Base-by-base conservation (phyloP, 2,329 filamentous ascomycete genomes). In the Talaromyces sp. region DNA sequence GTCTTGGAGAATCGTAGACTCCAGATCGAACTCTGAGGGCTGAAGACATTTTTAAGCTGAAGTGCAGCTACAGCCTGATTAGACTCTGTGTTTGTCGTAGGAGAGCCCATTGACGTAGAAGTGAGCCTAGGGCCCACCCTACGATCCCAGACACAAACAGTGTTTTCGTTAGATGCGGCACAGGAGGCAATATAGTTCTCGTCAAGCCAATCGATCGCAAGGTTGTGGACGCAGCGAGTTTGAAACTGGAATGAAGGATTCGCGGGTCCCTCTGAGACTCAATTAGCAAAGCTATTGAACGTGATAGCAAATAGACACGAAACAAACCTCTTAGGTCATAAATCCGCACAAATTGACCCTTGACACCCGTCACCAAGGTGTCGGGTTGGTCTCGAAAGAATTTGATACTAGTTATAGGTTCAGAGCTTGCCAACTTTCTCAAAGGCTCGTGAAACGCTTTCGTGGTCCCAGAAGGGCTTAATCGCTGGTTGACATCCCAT, bases 171-270 rank as follows among this genome's bases (percentile, higher is more conserved):
- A 0, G 77, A 73, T 2, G 82, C 77, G 42, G 67, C 66, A 42
- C 82, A 83, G 13, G 84, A 86, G 4, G 84, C 79, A 60, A 87
- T 84, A 63, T 85, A 86, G 51, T 87, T 86, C 63, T 86, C 82
- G 63, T 87, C 84, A 45, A 83, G 69, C 56, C 82, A 82, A 67
- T 87, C 82, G 55, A 87, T 83, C 6, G 84, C 81, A 51, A 87
- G 73, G 56, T 86, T 86, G 65, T 86, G 81, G 8, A 87, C 84
- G 61, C 84, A 83, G 14, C 80, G 77, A 2, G 84, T 86, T 2
- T 80, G 73, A 47, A 82, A 76, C 64, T 79, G 66, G 51, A 80
- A 55, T n/a, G 72, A 72, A 13, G 74, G 71, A 47, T 72, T 74
- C 2, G 70, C 70, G 4, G 68, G 65, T 2, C 66, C 66, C 61